These are phyloP conservation scores for Nadsonia starkeyi-henricii DNA, from an alignment of 1,139 yeast genomes.

Conservation along the genomic window DNA sequence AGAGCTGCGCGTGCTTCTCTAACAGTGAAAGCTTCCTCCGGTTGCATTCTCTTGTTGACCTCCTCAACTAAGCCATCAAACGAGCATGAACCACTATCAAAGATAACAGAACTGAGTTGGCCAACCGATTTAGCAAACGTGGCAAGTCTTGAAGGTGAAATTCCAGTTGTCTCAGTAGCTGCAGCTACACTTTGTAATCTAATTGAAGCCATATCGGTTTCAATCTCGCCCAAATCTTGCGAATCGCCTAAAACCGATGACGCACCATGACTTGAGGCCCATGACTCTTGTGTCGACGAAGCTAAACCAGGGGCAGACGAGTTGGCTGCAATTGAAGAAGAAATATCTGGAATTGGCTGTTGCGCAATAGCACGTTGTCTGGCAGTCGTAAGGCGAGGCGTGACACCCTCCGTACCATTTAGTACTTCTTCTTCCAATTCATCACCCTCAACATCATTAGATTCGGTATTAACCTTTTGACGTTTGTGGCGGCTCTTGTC, in stretches of 20 bases:
- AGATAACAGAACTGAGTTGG: conserved; percentile 19
- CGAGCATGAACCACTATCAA: conserved; percentile 17
- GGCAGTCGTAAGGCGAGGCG: conserved; percentile 2
- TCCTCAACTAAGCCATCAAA: conserved; percentile 18
- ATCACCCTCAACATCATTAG: conserved; percentile 5
- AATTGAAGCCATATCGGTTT: conserved; percentile 9
- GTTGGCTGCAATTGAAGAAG: conserved; percentile 8
- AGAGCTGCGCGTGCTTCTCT: conserved; percentile 26
- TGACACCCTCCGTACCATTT: conserved; percentile 1
- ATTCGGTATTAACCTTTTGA: conserved; percentile 20
- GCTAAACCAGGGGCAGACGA: conserved; percentile 10
- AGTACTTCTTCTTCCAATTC: conserved; percentile 10
- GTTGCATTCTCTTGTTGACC: conserved; percentile 22
- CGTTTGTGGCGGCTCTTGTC: conserved; percentile 22
- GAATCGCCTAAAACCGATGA: conserved; percentile 8
- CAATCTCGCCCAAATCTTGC: conserved; percentile 9
- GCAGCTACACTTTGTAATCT: conserved; percentile 11
- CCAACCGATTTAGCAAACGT: conserved; percentile 22
- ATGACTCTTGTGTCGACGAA: conserved; percentile 15
- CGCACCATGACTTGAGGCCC: conserved; percentile 13
- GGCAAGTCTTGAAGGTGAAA: conserved; percentile 21
- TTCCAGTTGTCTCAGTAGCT: conserved; percentile 13
- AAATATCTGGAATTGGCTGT: conserved; percentile 5
- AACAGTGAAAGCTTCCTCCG: conserved; percentile 23
- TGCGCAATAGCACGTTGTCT: conserved; percentile 1